phyloP scores from a whole-genome alignment of 2,329 filamentous ascomycete species.

The Thelonectria discophora region DNA sequence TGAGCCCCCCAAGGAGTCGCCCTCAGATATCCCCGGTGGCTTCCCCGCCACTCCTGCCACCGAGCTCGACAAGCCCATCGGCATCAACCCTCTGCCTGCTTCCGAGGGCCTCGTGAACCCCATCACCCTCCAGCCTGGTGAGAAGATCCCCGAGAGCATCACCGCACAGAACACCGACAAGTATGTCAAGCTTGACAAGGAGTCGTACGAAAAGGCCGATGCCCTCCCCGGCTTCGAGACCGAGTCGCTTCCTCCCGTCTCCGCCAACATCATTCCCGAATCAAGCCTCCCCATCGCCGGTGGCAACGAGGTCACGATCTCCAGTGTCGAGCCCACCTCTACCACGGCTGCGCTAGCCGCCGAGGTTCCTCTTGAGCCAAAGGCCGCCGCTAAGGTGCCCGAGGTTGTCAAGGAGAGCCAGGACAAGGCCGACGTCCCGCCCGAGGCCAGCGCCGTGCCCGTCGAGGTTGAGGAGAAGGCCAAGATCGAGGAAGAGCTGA shows the following conservation, averaged over 20 bases:
- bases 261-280: conserved; percentile 78
- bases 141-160: conserved; percentile 78
- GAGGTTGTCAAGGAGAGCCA: conserved; percentile 76
- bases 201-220: conserved; percentile 85
- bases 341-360: conserved; percentile 77
- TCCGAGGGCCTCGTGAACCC: conserved; percentile 77
- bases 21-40: conserved; percentile 15
- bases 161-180: conserved; percentile 73
- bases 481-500: conserved; percentile 74
- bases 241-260: conserved; percentile 62
- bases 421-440: conserved; percentile 67
- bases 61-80: conserved; percentile 62
- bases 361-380: conserved; percentile 70
- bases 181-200: conserved; percentile 81
- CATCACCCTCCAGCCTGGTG: conserved; percentile 79
- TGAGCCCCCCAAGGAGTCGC: conserved; percentile 12
- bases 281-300: conserved; percentile 76
- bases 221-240: conserved; percentile 63
- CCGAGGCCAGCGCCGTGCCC: conserved; percentile 74
- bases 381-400: conserved; percentile 47
- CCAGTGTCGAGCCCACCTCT: conserved; percentile 61
- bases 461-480: conserved; percentile 77
- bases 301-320: conserved; percentile 57
- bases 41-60: conserved; percentile 65
- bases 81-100: conserved; percentile 70